phyloP scores from a whole-genome alignment of 768 basidiomycete genomes.

The Mycena capillaripes region DNA sequence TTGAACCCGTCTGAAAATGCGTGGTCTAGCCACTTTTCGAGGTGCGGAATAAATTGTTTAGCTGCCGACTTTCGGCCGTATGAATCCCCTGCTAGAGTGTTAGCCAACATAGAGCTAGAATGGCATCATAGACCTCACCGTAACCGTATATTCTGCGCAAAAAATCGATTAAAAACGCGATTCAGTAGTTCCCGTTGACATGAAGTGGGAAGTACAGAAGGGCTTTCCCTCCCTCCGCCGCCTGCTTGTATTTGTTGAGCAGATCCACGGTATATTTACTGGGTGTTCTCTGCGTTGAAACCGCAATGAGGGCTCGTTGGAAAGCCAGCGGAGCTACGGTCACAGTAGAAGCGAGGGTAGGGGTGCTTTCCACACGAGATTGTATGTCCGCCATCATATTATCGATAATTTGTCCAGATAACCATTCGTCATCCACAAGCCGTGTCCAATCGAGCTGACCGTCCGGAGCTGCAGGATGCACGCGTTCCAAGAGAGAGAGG shows the following conservation, averaged over 20 bases:
- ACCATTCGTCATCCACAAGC: conserved; percentile 3
- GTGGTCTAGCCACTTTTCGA: no score
- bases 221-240: background rate
- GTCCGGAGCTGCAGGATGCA: background rate
- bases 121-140: no score
- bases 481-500: background rate
- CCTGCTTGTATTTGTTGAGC: background rate
- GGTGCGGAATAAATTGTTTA: no score
- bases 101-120: no score
- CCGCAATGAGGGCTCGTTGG: background rate
- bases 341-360: background rate
- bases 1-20: no score
- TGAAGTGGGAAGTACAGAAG: conserved; percentile 36
- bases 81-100: no score
- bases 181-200: conserved; percentile 40
- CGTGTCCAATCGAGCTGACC: conserved; percentile 5
- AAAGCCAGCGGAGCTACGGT: background rate
- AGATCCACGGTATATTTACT: background rate
- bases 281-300: background rate
- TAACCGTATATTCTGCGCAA: background rate
- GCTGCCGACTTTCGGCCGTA: no score
- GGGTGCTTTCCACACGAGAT: background rate
- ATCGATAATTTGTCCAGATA: background rate
- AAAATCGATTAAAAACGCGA: conserved; percentile 36
- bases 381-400: background rate